Evolutionary conservation across 164 flowering plant genomes (phyloP), one percentile per base, ranked within the genome.

Genomic region (Piper longum): DNA sequence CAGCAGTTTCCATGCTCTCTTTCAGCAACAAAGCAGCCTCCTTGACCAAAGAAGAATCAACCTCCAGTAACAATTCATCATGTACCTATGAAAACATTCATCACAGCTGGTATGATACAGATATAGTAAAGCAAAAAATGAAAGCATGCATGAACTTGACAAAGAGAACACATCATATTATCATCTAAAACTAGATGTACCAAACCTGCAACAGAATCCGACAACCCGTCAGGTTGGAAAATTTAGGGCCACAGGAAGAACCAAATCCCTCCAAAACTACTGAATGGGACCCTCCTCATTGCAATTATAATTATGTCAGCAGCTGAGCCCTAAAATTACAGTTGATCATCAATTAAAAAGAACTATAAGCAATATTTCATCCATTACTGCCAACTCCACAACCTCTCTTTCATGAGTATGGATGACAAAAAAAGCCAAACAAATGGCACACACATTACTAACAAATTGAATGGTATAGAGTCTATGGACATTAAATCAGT

Each of bases 281-380:
- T 52, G 88, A 77, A 65, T 88, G 78, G 17, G n/a, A 95, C 71
- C 59, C 75, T 82, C 69, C 85, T 79, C 97, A 95, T 91, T 16
- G 99, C 99, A 58, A 89, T 81, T 80, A 91, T 95, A 70, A 95
- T 95, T 73, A 95, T 81, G 71, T 95, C 99, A 70, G 97, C 96
- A 65, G 97, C 92, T 64, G 99, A 93, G 26, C 99, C 99, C 99
- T 93, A 71, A 18, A 67, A 69, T 70, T 58, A 26, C 54, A 70
- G 43, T 40, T 40, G 17, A 2, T 66, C 45, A 66, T 74, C 59
- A 69, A 66, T 57, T 65, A 19, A 1, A 57, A 26, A 0, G 36
- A 56, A 56, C 59, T 17, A 16, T 17, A 56, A 56, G 3, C 13
- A 45, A 45, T 45, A 7, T 6, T 45, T 45, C 52, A 45, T n/a